Percentiles rank a stretch among this genome's conserved stretches.
Evolutionary conservation across 108 stramenopile genomes (phyloP).

Genomic region (Skeletonema costatum): DNA sequence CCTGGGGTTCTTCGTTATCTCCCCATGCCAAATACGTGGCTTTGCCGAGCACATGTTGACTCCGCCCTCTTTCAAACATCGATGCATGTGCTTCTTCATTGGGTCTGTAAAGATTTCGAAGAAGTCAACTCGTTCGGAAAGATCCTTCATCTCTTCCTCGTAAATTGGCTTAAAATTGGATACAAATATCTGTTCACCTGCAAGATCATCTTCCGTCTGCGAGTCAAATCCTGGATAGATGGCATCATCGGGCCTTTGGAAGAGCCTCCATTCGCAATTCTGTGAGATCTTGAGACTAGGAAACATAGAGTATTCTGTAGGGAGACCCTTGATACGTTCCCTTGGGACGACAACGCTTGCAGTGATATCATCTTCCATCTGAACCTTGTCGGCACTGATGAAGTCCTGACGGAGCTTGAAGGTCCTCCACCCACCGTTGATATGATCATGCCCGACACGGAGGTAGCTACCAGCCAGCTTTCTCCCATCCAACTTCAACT

Average conservation of each 20-base stretch:
- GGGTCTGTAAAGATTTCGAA: conserved; percentile 59
- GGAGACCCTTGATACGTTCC: conserved; percentile 48
- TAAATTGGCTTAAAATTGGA: conserved; percentile 61
- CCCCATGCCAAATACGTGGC: conserved; percentile 53
- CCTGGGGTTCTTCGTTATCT: conserved; percentile 57
- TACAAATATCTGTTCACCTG: conserved; percentile 45
- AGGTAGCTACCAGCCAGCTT: conserved; percentile 58
- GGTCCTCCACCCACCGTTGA: conserved; percentile 53
- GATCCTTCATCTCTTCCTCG: conserved; percentile 55
- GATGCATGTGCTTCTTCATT: conserved; percentile 61
- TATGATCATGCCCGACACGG: conserved; percentile 47
- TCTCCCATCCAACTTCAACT: conserved; percentile 53
- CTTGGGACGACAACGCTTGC: conserved; percentile 62
- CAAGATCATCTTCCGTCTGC: conserved; percentile 57
- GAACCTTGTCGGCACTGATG: conserved; percentile 55
- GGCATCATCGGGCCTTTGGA: conserved; percentile 65
- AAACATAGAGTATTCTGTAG: conserved; percentile 46
- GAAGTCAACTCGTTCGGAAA: conserved; percentile 58
- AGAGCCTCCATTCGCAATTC: conserved; percentile 65
- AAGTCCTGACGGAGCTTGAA: conserved; percentile 64
- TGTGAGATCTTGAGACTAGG: conserved; percentile 53
- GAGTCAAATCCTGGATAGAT: conserved; percentile 60
- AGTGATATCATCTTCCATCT: conserved; percentile 70
- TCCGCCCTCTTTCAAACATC: conserved; percentile 44
- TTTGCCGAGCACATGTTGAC: conserved; percentile 59